These are phyloP conservation scores for Neoboletus brunneissimus DNA, from an alignment of 768 basidiomycete genomes.

Conservation along the genomic window DNA sequence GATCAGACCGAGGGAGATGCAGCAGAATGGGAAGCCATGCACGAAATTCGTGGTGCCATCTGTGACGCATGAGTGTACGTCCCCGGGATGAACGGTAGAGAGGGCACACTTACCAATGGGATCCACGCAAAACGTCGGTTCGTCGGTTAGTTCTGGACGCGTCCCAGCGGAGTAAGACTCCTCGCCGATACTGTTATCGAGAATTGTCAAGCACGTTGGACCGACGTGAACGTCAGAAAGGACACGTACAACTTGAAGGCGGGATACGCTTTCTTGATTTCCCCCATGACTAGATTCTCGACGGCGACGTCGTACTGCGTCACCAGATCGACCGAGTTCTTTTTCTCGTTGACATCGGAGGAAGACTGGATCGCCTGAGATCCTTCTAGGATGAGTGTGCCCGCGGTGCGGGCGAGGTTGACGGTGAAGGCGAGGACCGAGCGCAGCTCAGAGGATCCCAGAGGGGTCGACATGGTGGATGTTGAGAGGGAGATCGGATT, in stretches of 20 bases:
- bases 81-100: not conserved
- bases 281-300: constrained; percentile 75
- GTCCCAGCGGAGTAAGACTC: constrained; percentile 84
- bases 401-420: constrained; percentile 70
- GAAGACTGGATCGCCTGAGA: constrained; percentile 67
- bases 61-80: constrained; percentile 23
- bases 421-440: constrained; percentile 66
- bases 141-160: constrained; percentile 69
- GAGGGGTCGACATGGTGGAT: constrained; percentile 29
- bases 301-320: constrained; percentile 93
- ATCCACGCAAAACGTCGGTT: constrained; percentile 94
- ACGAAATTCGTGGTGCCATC: constrained; percentile 90
- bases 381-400: constrained; percentile 72
- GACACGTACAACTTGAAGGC: constrained; percentile 74
- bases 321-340: constrained; percentile 91
- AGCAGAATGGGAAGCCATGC: constrained; percentile 82
- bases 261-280: constrained; percentile 66
- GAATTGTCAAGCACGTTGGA: not conserved
- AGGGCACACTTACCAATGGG: constrained; percentile 68
- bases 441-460: constrained; percentile 47
- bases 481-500: not conserved
- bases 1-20: constrained; percentile 89
- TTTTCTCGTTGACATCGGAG: constrained; percentile 73
- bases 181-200: constrained; percentile 74
- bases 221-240: not conserved